Conservation (phyloP, 495 filamentous ascomycete species). For the Podospora appendiculata region DNA sequence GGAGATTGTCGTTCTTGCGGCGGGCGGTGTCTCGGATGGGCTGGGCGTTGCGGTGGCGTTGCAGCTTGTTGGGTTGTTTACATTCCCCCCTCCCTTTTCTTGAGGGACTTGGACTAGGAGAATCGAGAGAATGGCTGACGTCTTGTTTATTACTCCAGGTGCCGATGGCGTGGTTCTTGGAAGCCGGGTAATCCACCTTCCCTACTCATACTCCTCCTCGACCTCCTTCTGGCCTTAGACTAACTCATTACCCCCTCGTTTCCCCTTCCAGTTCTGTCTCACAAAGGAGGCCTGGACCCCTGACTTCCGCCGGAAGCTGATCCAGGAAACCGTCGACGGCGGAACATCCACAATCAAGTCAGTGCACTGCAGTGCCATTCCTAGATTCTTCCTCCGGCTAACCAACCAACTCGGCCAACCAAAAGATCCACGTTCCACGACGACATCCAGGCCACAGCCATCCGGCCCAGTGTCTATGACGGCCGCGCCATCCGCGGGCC, state of each 20-base stretch:
- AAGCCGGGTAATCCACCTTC: conserved; percentile 44
- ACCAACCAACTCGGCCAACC: neutral
- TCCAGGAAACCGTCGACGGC: conserved; percentile 56
- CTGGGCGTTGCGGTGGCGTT: conserved; percentile 57
- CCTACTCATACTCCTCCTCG: too few relatives aligned
- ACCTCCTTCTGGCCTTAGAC: neutral
- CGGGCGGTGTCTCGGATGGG: conserved; percentile 66
- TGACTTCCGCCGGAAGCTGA: conserved; percentile 50
- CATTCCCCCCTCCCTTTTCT: neutral
- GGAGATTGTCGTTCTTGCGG: conserved; percentile 54
- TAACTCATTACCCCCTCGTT: conserved; percentile 44
- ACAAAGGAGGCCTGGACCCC: conserved; percentile 54
- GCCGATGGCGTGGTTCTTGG: conserved; percentile 63
- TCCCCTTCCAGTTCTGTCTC: too few relatives aligned
- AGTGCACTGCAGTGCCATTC: too few relatives aligned
- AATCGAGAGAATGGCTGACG: neutral
- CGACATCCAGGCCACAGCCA: conserved; percentile 52
- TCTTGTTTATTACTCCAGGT: conserved; percentile 9
- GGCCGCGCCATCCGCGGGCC: conserved; percentile 55
- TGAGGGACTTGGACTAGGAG: neutral
- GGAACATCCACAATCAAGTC: conserved; percentile 53
- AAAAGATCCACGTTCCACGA: conserved; percentile 60
- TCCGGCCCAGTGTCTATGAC: conserved; percentile 61
- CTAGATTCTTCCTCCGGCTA: too few relatives aligned
- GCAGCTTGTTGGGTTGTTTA: conserved; percentile 41